These are phyloP conservation scores for Wickerhamomyces sp. DNA, from an alignment of 1,139 yeast species.

Conservation along the genomic window DNA sequence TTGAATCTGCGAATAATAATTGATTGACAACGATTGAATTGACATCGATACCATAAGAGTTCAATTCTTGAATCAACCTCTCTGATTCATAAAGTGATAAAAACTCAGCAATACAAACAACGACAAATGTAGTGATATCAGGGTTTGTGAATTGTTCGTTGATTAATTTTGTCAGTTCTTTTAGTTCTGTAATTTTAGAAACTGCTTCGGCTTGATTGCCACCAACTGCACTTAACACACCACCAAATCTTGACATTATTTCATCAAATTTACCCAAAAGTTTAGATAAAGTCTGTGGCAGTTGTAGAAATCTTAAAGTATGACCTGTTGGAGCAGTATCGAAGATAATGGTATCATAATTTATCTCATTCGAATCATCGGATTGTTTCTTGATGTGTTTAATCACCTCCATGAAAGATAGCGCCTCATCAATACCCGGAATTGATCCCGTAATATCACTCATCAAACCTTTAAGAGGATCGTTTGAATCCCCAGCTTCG, in stretches of 20 bases:
- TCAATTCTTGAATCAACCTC: conserved; percentile 92
- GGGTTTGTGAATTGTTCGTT: conserved; percentile 95
- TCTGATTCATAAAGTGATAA: conserved; percentile 94
- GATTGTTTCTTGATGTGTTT: conserved; percentile 87
- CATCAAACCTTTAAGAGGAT: conserved; percentile 68
- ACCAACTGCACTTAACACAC: conserved; percentile 75
- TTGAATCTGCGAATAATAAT: conserved; percentile 68
- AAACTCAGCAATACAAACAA: conserved; percentile 96
- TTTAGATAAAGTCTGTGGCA: conserved; percentile 88
- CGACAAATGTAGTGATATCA: conserved; percentile 90
- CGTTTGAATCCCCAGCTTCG: conserved; percentile 44
- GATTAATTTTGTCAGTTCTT: conserved; percentile 79
- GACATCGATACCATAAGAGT: conserved; percentile 92
- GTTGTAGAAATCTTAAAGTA: conserved; percentile 86
- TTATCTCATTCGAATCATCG: conserved; percentile 34
- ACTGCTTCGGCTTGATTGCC: conserved; percentile 70
- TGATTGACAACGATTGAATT: conserved; percentile 95
- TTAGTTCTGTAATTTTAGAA: conserved; percentile 76
- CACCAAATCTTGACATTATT: conserved; percentile 83
- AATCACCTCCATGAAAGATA: conserved; percentile 95
- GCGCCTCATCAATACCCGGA: conserved; percentile 97
- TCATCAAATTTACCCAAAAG: conserved; percentile 83
- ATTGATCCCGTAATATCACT: conserved; percentile 91
- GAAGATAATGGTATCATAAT: conserved; percentile 83
- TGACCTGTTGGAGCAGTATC: conserved; percentile 99